These are phyloP conservation scores for Ammopiptanthus mongolicus DNA, from an alignment of 306 rosid genomes.

Conservation along the genomic window DNA sequence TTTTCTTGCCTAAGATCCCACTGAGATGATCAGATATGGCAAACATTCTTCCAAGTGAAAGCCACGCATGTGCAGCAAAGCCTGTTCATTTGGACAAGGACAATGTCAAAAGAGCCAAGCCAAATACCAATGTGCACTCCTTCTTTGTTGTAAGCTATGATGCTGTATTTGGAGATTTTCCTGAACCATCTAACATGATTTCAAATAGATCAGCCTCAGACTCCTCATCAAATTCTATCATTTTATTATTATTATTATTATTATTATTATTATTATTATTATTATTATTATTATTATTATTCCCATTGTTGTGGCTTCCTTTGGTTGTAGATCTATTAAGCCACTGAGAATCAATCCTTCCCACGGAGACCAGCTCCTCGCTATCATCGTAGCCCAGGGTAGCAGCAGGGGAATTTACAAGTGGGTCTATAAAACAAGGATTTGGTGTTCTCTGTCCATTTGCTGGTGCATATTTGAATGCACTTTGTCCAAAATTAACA, in stretches of 20 bases:
- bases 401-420: slow-evolving; percentile 34
- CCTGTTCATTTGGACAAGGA: too few relatives aligned
- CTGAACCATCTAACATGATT: too few relatives aligned
- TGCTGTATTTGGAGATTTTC: too few relatives aligned
- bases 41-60: slow-evolving; percentile 6
- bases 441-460: slow-evolving; percentile 81
- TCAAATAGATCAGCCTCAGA: slow-evolving; percentile 51
- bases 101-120: too few relatives aligned
- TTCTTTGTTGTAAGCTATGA: too few relatives aligned
- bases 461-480: slow-evolving; percentile 73
- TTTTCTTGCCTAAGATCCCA: background rate
- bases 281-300: background rate
- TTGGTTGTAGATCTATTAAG: slow-evolving; percentile 37
- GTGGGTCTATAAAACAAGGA: slow-evolving; percentile 72
- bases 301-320: slow-evolving; percentile 38
- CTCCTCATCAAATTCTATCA: slow-evolving; percentile 42
- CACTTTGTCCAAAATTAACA: too few relatives aligned
- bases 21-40: background rate
- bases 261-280: too few relatives aligned
- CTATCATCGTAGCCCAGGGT: slow-evolving; percentile 73
- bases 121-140: too few relatives aligned
- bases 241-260: too few relatives aligned
- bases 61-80: too few relatives aligned
- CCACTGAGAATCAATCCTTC: too few relatives aligned
- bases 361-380: too few relatives aligned